Evolutionary conservation across 2,329 filamentous ascomycete genomes (phyloP).

Genomic region (Gnomoniopsis smithogilvyi): DNA sequence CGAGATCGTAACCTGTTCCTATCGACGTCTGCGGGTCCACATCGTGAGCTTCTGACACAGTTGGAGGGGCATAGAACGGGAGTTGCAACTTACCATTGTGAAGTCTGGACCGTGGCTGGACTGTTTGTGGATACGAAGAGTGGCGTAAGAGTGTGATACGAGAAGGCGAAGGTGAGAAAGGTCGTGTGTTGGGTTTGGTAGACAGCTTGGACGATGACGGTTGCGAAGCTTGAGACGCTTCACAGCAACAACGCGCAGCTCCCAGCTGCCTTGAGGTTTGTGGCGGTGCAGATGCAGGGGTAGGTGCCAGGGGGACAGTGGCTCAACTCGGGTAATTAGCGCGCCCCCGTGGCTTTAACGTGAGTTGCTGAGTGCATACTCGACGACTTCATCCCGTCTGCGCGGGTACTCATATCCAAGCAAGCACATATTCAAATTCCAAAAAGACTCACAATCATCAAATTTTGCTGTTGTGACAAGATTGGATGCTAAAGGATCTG

Average conservation of each 20-base stretch:
- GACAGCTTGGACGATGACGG: slow-evolving; percentile 1
- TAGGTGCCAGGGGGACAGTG: too few species aligned
- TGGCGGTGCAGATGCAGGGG: background rate
- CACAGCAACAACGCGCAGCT: slow-evolving; percentile 8
- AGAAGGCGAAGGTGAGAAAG: background rate
- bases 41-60: slow-evolving; percentile 18
- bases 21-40: slow-evolving; percentile 76
- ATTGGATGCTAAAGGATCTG: too few species aligned
- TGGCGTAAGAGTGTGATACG: background rate
- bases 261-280: slow-evolving; percentile 9
- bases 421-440: background rate
- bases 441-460: background rate
- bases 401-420: background rate
- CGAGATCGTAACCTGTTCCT: slow-evolving; percentile 98
- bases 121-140: background rate
- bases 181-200: background rate
- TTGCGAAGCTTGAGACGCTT: background rate
- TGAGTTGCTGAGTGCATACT: background rate
- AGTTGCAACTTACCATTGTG: slow-evolving; percentile 20
- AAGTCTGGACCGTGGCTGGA: background rate
- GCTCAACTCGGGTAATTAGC: background rate
- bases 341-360: slow-evolving; percentile 1
- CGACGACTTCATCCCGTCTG: background rate
- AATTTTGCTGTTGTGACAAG: background rate
- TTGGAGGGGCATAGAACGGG: slow-evolving; percentile 15